A percentile compares a stretch with the other conserved stretches of the same genome.
These are phyloP conservation scores for Mucor ambiguus DNA, from an alignment of 371 early-diverging fungal species.

Conservation along the genomic window DNA sequence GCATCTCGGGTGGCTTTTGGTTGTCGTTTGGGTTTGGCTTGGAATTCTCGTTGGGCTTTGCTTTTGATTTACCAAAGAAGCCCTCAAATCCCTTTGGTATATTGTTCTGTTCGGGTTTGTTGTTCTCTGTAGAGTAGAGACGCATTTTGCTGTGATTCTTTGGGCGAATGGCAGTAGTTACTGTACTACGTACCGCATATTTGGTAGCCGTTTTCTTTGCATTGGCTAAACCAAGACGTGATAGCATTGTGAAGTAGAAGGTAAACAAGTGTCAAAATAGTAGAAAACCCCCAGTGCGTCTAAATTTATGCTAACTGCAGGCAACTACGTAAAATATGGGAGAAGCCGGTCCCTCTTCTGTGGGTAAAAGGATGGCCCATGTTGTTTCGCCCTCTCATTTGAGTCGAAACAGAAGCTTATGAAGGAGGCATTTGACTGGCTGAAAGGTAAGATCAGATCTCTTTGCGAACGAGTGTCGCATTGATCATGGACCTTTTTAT, in stretches of 20 bases:
- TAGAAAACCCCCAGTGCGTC: slow-evolving; percentile 1
- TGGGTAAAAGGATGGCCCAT: not conserved
- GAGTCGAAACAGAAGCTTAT: not conserved
- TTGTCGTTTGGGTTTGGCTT: slow-evolving; percentile 6
- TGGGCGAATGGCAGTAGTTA: not conserved
- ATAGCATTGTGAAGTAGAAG: not conserved
- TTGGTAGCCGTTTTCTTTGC: slow-evolving; percentile 5
- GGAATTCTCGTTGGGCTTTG: slow-evolving; percentile 16
- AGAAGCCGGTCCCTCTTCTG: slow-evolving; percentile 3
- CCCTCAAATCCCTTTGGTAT: slow-evolving; percentile 47
- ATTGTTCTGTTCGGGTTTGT: slow-evolving; percentile 14
- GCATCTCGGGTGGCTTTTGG: slow-evolving; percentile 33
- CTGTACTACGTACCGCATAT: slow-evolving; percentile 12
- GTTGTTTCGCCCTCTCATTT: not conserved
- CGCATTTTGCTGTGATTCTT: not conserved
- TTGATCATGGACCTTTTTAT: not conserved
- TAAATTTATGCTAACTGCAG: not conserved
- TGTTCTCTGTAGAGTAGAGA: slow-evolving; percentile 13
- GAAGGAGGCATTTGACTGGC: not conserved
- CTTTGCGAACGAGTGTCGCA: slow-evolving; percentile 61
- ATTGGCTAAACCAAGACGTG: slow-evolving; percentile 1
- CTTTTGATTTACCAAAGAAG: slow-evolving; percentile 36
- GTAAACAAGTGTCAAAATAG: not conserved
- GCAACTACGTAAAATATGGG: not conserved
- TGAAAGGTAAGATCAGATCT: not conserved